Base-by-base conservation (phyloP, 345 rosid species). In the Arabidopsis arenosa region DNA sequence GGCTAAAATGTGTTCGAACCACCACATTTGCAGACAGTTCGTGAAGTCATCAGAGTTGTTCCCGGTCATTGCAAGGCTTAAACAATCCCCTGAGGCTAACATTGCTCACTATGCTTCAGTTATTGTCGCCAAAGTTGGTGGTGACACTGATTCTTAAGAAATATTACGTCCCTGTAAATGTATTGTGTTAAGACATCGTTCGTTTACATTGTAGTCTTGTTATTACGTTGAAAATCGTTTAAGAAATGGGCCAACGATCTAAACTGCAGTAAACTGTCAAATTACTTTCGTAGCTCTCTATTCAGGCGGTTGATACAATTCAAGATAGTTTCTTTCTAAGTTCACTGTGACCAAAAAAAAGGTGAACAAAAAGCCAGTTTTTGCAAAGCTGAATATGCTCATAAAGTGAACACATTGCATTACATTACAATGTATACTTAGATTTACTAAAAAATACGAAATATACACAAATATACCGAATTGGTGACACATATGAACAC, bases 1-100 rank as follows among this genome's bases (percentile, higher is more conserved):
- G 80, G 97, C 92, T 11, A 95, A 95, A 85, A 92, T 95, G 98
- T 89, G 97, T 70, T 77, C 87, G 8, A 79, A 79, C 70, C 90
- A 95, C 78, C 83, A 75, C 49, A 86, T 90, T 18, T 95, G 99
- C 87, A 80, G 90, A 60, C 86, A 82, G 43, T 86, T 86, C 69
- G 88, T 91, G 14, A 85, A 85, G 30, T 84, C 94, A 21, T 91
- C 98, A 0, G 98, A 91, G 82, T 82, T 92, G 71, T 85, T 86
- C 72, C 86, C 88, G 0, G 92, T 88, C 73, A 86, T 95, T 1
- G 89, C 85, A 39, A 82, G 87, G 81, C 96, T 96, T 30, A 84
- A 89, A 40, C 98, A 93, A 36, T 96, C 97, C 28, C 94, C 97
- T 7, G 99, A 93, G 75, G 63, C 87, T 35, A 86, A 85, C 72